Conservation (phyloP, 2,329 filamentous ascomycete genomes). For the Gnomoniopsis smithogilvyi region DNA sequence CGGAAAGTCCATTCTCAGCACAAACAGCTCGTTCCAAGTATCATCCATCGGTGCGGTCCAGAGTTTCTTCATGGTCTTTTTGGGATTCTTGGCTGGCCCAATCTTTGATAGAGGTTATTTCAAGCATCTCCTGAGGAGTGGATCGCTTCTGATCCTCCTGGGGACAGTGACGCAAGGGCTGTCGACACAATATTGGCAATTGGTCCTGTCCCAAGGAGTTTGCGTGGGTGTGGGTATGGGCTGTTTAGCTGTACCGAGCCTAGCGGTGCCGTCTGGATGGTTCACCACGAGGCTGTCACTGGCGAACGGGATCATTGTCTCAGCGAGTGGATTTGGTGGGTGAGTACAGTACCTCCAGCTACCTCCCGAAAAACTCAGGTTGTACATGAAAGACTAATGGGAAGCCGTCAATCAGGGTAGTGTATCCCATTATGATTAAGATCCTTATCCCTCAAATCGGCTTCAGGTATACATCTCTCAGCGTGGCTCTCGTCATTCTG, state of each 20-base stretch:
- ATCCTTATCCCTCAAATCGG: slow-evolving; percentile 10
- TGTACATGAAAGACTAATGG: not conserved
- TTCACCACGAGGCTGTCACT: slow-evolving; percentile 32
- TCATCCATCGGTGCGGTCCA: slow-evolving; percentile 45
- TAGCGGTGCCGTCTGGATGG: slow-evolving; percentile 37
- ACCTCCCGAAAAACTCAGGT: not conserved
- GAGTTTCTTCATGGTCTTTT: slow-evolving; percentile 36
- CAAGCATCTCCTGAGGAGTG: slow-evolving; percentile 31
- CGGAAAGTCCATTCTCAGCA: slow-evolving; percentile 29
- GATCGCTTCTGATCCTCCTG: slow-evolving; percentile 33
- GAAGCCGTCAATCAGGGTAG: not conserved
- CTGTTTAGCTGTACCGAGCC: slow-evolving; percentile 32
- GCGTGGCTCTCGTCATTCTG: slow-evolving; percentile 11
- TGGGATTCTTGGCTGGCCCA: slow-evolving; percentile 37
- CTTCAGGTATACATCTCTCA: slow-evolving; percentile 11
- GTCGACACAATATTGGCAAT: slow-evolving; percentile 40
- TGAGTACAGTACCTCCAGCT: not conserved
- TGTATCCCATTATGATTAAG: slow-evolving; percentile 17
- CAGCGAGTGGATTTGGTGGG: slow-evolving; percentile 18
- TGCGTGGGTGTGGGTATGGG: slow-evolving; percentile 33
- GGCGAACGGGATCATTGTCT: slow-evolving; percentile 29
- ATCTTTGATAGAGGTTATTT: slow-evolving; percentile 41
- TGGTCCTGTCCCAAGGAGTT: slow-evolving; percentile 20
- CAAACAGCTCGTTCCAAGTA: slow-evolving; percentile 34
- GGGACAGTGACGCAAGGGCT: slow-evolving; percentile 44